These are phyloP conservation scores for Neolentinus lepideus DNA, from an alignment of 1,284 basidiomycete genomes.

Conservation along the genomic window DNA sequence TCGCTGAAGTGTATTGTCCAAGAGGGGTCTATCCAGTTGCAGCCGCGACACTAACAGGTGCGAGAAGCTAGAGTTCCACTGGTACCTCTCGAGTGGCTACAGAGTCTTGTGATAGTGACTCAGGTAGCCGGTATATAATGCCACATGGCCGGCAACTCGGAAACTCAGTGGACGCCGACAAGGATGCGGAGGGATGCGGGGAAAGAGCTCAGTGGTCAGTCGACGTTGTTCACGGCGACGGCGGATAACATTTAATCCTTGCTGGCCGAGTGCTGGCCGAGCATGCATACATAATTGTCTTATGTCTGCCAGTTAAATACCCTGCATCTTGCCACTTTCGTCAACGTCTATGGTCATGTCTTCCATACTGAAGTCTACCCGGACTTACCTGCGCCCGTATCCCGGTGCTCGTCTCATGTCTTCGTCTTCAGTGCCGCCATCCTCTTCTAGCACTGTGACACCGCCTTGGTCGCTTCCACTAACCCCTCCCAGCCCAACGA, in stretches of 20 bases:
- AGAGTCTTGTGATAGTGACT: too few relatives aligned
- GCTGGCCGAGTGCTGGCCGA: not conserved
- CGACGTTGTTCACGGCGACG: not conserved
- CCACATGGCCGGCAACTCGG: too few relatives aligned
- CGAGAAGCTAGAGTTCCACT: not conserved
- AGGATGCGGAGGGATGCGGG: not conserved
- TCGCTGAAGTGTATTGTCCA: not conserved
- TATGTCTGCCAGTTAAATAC: too few relatives aligned
- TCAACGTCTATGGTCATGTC: constrained; percentile 13
- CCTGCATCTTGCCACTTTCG: too few relatives aligned
- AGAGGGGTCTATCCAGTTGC: not conserved
- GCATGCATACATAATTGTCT: too few relatives aligned
- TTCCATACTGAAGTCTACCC: constrained; percentile 4
- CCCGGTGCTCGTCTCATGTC: constrained; percentile 7
- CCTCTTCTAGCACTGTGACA: constrained; percentile 4
- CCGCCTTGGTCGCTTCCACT: constrained; percentile 38
- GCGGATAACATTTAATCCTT: not conserved
- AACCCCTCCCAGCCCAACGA: constrained; percentile 52
- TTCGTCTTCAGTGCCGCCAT: constrained; percentile 21
- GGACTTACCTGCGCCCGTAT: constrained; percentile 8
- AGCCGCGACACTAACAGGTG: not conserved
- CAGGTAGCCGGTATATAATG: too few relatives aligned
- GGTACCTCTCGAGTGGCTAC: not conserved
- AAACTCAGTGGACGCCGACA: not conserved
- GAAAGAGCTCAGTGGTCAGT: not conserved